Conservation (phyloP, 345 rosid genomes). For the Eucalyptus grandis region DNA sequence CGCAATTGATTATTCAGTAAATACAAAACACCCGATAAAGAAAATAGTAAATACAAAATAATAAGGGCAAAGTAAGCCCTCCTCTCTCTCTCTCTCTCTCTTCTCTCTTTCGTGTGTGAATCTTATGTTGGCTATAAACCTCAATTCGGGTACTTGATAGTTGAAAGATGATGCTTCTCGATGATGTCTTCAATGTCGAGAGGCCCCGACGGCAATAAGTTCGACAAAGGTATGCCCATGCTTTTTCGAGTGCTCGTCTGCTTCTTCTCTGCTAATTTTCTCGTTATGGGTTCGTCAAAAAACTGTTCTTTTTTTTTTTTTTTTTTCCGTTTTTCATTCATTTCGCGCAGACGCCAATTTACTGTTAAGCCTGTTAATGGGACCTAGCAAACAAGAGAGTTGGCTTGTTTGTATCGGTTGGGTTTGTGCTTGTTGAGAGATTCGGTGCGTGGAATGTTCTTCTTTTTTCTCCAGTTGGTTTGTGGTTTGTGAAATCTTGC, state of each 20-base stretch:
- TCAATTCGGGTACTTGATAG: neutral
- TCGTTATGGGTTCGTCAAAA: neutral
- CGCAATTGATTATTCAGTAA: too few species aligned
- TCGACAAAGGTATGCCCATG: slow-evolving; percentile 52
- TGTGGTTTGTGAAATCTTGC: neutral
- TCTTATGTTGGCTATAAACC: neutral
- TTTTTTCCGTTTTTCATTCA: neutral
- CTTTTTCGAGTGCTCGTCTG: neutral
- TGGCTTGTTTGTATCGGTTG: neutral
- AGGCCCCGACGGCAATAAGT: slow-evolving; percentile 71
- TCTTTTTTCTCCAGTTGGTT: too few species aligned
- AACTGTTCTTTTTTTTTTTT: neutral
- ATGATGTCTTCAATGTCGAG: slow-evolving; percentile 62
- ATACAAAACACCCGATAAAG: too few species aligned
- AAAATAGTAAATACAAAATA: too few species aligned
- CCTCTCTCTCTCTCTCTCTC: too few species aligned
- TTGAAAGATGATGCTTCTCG: slow-evolving; percentile 12
- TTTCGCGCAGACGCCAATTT: neutral
- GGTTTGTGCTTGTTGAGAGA: neutral
- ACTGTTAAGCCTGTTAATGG: neutral
- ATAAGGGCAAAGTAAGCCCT: too few species aligned
- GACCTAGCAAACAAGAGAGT: neutral
- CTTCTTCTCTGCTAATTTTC: neutral
- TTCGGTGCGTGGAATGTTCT: neutral
- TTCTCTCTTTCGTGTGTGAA: neutral